These are phyloP conservation scores for Tremellales sp. DNA, from an alignment of 1,284 basidiomycete genomes.

Conservation along the genomic window DNA sequence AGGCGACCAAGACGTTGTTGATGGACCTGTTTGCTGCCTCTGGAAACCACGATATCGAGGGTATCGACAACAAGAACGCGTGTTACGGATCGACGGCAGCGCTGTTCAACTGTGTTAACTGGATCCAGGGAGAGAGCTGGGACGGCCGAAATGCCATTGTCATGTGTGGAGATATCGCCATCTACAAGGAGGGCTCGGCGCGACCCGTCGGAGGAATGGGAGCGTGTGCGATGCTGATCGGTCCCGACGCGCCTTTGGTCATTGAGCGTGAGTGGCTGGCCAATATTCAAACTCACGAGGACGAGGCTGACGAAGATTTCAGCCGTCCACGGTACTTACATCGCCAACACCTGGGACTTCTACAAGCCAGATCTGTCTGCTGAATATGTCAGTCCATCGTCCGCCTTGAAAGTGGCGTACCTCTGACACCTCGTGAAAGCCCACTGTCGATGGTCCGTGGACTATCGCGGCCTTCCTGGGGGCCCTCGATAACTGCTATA, in stretches of 20 bases:
- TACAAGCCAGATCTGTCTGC: slow-evolving; percentile 83
- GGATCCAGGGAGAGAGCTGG: slow-evolving; percentile 96
- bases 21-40: slow-evolving; percentile 94
- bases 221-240: slow-evolving; percentile 90
- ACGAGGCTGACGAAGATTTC: slow-evolving; percentile 9
- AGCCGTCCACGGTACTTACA: slow-evolving; percentile 96
- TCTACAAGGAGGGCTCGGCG: slow-evolving; percentile 94
- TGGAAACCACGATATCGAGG: slow-evolving; percentile 97
- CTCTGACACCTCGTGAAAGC: slow-evolving; percentile 55
- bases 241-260: slow-evolving; percentile 89
- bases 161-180: slow-evolving; percentile 94
- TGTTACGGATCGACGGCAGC: slow-evolving; percentile 99
- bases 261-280: slow-evolving; percentile 72
- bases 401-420: not conserved
- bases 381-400: slow-evolving; percentile 47
- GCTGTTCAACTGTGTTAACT: slow-evolving; percentile 95
- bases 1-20: slow-evolving; percentile 96
- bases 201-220: slow-evolving; percentile 97
- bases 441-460: slow-evolving; percentile 94
- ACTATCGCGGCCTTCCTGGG: slow-evolving; percentile 94
- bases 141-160: slow-evolving; percentile 98
- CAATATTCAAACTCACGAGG: not conserved
- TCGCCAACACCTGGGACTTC: slow-evolving; percentile 97
- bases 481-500: slow-evolving; percentile 87
- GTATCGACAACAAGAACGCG: slow-evolving; percentile 98